Conservation (phyloP, 2,329 filamentous ascomycete genomes). For the Neopestalotiopsis sp. region DNA sequence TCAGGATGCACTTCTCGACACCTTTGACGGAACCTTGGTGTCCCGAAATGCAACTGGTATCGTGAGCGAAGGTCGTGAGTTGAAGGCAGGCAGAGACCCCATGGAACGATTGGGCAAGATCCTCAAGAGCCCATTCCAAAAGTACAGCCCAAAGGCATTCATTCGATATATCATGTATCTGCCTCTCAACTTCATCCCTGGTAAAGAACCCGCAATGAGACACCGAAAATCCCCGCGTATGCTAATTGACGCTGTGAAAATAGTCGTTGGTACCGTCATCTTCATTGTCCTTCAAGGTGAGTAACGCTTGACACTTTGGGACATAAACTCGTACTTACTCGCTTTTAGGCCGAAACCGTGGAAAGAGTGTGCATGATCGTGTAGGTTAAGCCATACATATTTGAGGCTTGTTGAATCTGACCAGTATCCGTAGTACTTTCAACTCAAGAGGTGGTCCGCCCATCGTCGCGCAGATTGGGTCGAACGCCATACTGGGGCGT, state of each 20-base stretch:
- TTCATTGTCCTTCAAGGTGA: constrained; percentile 79
- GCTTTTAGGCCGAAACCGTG: constrained; percentile 49
- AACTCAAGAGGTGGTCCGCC: constrained; percentile 82
- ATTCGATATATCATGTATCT: constrained; percentile 84
- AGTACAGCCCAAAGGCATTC: constrained; percentile 65
- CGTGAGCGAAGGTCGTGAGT: constrained; percentile 75
- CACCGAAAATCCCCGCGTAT: neutral
- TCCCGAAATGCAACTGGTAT: constrained; percentile 59
- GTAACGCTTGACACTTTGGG: neutral
- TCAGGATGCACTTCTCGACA: constrained; percentile 82
- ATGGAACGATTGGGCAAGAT: constrained; percentile 62
- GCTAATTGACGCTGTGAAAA: neutral
- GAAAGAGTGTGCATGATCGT: constrained; percentile 55
- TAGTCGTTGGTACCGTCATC: constrained; percentile 77
- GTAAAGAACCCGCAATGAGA: constrained; percentile 30
- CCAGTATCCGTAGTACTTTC: constrained; percentile 75
- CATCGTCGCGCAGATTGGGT: constrained; percentile 72
- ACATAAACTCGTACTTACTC: constrained; percentile 19
- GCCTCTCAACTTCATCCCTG: constrained; percentile 89
- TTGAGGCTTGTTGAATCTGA: constrained; percentile 43
- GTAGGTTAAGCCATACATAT: constrained; percentile 42
- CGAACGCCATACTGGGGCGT: constrained; percentile 72
- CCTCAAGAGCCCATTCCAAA: constrained; percentile 61
- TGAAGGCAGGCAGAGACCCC: constrained; percentile 66
- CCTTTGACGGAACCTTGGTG: constrained; percentile 78